Base-by-base conservation (phyloP, 768 basidiomycete genomes). In the Auriscalpium orientale region DNA sequence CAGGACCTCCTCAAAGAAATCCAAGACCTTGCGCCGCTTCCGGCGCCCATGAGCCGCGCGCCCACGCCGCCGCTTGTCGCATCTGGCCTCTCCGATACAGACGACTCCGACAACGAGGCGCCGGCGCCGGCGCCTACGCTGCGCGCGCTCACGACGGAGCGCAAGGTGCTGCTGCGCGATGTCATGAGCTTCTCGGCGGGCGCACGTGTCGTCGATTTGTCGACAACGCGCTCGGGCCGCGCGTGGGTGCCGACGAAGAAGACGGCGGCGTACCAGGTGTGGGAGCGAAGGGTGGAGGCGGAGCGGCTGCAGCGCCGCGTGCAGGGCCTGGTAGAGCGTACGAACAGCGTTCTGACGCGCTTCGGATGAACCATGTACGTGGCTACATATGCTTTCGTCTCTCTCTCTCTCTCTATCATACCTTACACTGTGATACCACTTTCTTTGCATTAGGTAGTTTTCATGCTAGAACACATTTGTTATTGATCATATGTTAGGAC, bases 1-100 rank as follows among this genome's bases (percentile, higher is more conserved):
- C 90, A 92, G 68, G 92, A 95, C 64, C 79, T 98, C 0, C 82
- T 98, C 56, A 79, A 80, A 51, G 89, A 92, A 62, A 84, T 98
- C 54, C 82, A 87, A 59, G 66, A 82, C 7, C 76, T 98, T 0
- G 89, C 88, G 16, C 74, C 75, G 0, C 80, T 91, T n/a, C 74
- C 79, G 4, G 74, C 74, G 49, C 76, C 77, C 11, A 57, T 75
- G 57, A 67, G 69, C 38, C 73, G 83, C 47, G 59, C 74, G 11
- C 77, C 82, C 6, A 87, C 89, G 2, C 89, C 89, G 1, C 81
- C 85, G 0, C 73, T 87, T 22, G 81, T 81, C 38, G 76, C 86
- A 0, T 89, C 87, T 15, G 76, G 76, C 2, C 65, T 76, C 13
- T 87, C 87, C 0, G 89, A 91, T 65, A 79, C 87, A 4, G 78